Conservation (phyloP, 306 rosid genomes). For the Dalbergia cochinchinensis region DNA sequence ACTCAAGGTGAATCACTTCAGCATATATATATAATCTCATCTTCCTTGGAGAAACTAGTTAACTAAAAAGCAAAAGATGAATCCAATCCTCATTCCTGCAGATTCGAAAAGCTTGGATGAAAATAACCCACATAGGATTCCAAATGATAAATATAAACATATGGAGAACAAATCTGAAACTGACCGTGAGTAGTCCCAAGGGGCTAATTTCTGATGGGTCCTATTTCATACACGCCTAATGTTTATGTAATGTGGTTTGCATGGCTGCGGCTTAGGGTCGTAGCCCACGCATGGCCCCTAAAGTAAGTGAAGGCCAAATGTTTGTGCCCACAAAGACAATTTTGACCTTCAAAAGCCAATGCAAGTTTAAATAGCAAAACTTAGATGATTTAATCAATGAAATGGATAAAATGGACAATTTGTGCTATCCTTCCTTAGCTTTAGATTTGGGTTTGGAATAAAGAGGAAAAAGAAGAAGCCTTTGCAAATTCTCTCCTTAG, state of each 20-base stretch:
- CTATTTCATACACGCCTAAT: constrained; percentile 53
- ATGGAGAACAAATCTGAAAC: constrained; percentile 35
- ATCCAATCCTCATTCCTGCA: constrained; percentile 54
- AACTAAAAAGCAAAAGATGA: constrained; percentile 44
- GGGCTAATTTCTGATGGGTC: constrained; percentile 56
- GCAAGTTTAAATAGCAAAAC: constrained; percentile 25
- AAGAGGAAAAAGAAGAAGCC: constrained; percentile 58
- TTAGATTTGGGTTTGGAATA: constrained; percentile 88
- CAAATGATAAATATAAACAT: constrained; percentile 40
- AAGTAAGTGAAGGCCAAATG: constrained; percentile 46
- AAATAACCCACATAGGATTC: constrained; percentile 71
- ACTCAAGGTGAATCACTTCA: constrained; percentile 27
- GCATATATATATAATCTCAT: constrained; percentile 41
- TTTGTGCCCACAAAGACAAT: constrained; percentile 44
- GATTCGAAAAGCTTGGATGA: constrained; percentile 49
- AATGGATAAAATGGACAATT: constrained; percentile 58
- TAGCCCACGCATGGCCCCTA: constrained; percentile 59
- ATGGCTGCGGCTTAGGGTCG: constrained; percentile 57
- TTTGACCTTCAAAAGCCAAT: constrained; percentile 44
- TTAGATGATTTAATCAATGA: not conserved
- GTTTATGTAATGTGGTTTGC: constrained; percentile 48
- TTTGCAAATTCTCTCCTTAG: constrained; percentile 65
- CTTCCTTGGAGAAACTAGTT: constrained; percentile 47
- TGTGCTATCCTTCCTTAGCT: constrained; percentile 50
- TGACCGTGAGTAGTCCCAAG: constrained; percentile 7